Percentiles rank a stretch among this genome's conserved stretches.
phyloP scores from a whole-genome alignment of 1,284 basidiomycete genomes.

The Sporisorium scitamineum region DNA sequence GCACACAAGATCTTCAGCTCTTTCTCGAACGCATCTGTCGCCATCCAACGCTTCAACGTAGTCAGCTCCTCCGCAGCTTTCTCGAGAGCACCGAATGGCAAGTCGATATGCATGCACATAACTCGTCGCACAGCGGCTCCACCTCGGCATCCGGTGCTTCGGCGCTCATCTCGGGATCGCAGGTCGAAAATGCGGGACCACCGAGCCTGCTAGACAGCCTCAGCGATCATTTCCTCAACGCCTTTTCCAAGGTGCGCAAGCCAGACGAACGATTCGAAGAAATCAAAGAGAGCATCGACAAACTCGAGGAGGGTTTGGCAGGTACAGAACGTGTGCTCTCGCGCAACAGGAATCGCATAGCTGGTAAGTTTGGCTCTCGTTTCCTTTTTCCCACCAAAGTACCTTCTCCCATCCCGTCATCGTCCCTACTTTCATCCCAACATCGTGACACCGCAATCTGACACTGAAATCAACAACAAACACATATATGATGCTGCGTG shows the following conservation, averaged over 20 bases:
- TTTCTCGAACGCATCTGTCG: constrained; percentile 90
- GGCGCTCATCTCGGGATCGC: constrained; percentile 23
- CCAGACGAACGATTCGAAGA: constrained; percentile 93
- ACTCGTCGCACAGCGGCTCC: constrained; percentile 37
- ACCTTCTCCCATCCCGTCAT: neutral
- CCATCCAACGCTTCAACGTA: constrained; percentile 94
- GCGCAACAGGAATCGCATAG: constrained; percentile 56
- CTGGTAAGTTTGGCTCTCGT: constrained; percentile 78
- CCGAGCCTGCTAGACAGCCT: constrained; percentile 77
- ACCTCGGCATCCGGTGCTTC: constrained; percentile 17
- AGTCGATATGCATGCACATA: constrained; percentile 68
- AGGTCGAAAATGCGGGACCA: constrained; percentile 39
- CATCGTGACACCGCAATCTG: constrained; percentile 10
- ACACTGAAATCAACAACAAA: constrained; percentile 2
- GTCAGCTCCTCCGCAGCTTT: constrained; percentile 88
- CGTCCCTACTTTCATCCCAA: neutral
- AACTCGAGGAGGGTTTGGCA: constrained; percentile 89
- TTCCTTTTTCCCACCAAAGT: neutral
- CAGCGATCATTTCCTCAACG: constrained; percentile 94
- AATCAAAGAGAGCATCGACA: constrained; percentile 90
- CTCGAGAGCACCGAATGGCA: constrained; percentile 96
- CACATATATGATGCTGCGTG: constrained; percentile 4
- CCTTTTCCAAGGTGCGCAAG: constrained; percentile 92
- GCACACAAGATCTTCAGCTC: constrained; percentile 87
- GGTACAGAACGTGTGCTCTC: constrained; percentile 75